Base-by-base conservation (phyloP, 2,329 filamentous ascomycete genomes). In the Claviceps purpurea region DNA sequence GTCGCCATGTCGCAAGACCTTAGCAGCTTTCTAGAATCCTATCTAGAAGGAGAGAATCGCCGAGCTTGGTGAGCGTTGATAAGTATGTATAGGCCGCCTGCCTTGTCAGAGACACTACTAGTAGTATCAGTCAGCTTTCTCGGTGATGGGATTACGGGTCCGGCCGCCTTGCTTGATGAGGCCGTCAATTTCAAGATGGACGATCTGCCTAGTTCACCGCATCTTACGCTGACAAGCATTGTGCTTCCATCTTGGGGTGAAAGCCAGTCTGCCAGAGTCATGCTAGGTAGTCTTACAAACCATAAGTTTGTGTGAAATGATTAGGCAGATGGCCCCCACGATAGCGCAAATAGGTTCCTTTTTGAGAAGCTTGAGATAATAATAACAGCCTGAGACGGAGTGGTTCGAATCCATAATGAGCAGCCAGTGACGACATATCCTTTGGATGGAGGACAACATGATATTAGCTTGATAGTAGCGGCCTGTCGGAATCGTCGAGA, bases 1-100 rank as follows among this genome's bases (percentile, higher is more conserved):
- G 18, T 49, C 22, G 39, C 49, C 44, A 24, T 54, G 49, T 49
- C 37, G 45, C 49, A 49, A 51, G 45, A 47, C 14, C 7, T 45
- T 30, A 20, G 30, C 34, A 20, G 49, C 41, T 20, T n/a, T 42
- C 40, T 22, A 16, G 40, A 43, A 24, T 37, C 14, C 26, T n/a
- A 42, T 11, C 37, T 50, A 18, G 42, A 45, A 30, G 5, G 26
- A 39, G 42, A 39, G 16, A 13, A 16, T 26, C 42, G 41, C 42
- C 14, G 42, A 39, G 20, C 34, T 30, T 41, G 26, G 47, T 30
- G 38, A 30, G 38, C 13, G 16, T 41, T 26, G 5, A 22, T 16
- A 22, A 49, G 47, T 16, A 22, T 11, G 10, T 38, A 18, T 7
- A 7, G 26, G 26, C 2, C 18, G n/a, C n/a, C 16, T 47, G n/a